phyloP scores from a whole-genome alignment of 2,329 filamentous ascomycete genomes.

The Alternaria arbusti region DNA sequence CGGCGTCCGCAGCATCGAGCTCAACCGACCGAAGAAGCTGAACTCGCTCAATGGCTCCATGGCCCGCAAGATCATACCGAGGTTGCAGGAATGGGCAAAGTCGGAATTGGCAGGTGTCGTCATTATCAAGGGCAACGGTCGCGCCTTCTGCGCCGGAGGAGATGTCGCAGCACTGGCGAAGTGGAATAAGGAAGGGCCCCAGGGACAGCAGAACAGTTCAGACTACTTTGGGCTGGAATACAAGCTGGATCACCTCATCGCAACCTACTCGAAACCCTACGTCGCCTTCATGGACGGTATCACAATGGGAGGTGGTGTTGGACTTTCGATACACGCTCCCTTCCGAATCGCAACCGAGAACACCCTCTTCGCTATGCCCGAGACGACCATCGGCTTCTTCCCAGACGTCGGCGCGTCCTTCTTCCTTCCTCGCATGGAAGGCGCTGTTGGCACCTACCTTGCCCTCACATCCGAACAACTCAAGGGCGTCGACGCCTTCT shows the following conservation, averaged over 20 bases:
- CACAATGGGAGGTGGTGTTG: conserved; percentile 98
- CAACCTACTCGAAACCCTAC: conserved; percentile 91
- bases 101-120: conserved; percentile 93
- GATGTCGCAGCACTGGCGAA: conserved; percentile 82
- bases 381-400: conserved; percentile 98
- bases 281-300: conserved; percentile 96
- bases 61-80: conserved; percentile 90
- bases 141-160: conserved; percentile 90
- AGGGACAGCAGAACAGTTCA: conserved; percentile 75
- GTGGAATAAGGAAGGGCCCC: conserved; percentile 70
- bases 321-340: conserved; percentile 90
- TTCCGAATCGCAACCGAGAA: conserved; percentile 96
- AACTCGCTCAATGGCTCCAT: conserved; percentile 95
- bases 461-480: conserved; percentile 88
- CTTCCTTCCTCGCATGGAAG: conserved; percentile 90
- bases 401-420: conserved; percentile 97
- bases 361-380: conserved; percentile 97
- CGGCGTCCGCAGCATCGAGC: conserved; percentile 88
- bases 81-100: conserved; percentile 91
- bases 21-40: conserved; percentile 90
- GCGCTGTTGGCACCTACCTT: conserved; percentile 86
- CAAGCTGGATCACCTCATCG: conserved; percentile 92
- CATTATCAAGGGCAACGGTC: conserved; percentile 87
- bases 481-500: conserved; percentile 84
- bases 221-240: conserved; percentile 97